Evolutionary conservation across 805 yeast species (phyloP).

Genomic region (Metschnikowia amazonensis): DNA sequence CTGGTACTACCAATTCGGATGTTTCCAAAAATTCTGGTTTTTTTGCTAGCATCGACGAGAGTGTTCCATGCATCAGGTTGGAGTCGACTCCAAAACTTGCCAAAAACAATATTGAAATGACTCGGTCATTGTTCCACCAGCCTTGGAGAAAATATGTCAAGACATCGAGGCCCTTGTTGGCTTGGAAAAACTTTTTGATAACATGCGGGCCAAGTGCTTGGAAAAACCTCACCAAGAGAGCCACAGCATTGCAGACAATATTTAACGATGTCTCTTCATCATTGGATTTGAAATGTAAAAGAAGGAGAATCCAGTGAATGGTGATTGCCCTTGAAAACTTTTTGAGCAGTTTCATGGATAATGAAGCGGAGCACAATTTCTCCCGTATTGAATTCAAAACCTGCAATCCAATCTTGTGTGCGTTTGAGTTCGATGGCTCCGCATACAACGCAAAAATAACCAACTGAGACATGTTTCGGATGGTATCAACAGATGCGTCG

Average conservation of each 20-base stretch:
- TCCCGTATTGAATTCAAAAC: slow-evolving; percentile 31
- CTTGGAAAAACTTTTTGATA: slow-evolving; percentile 46
- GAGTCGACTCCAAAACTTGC: slow-evolving; percentile 44
- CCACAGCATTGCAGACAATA: slow-evolving; percentile 37
- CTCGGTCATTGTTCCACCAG: slow-evolving; percentile 48
- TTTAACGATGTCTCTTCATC: slow-evolving; percentile 21
- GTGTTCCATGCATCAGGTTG: not conserved
- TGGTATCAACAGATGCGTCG: slow-evolving; percentile 52
- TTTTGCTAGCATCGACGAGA: not conserved
- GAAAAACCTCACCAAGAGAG: slow-evolving; percentile 50
- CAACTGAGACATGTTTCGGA: slow-evolving; percentile 48
- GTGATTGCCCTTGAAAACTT: slow-evolving; percentile 52
- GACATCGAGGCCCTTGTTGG: slow-evolving; percentile 48
- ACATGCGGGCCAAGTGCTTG: slow-evolving; percentile 43
- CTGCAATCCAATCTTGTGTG: slow-evolving; percentile 34
- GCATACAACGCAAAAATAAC: slow-evolving; percentile 48
- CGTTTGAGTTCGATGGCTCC: slow-evolving; percentile 25
- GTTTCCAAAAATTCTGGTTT: slow-evolving; percentile 4
- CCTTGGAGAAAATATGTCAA: slow-evolving; percentile 42
- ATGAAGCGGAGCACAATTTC: slow-evolving; percentile 39
- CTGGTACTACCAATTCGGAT: slow-evolving; percentile 35
- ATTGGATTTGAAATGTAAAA: slow-evolving; percentile 37
- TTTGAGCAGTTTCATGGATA: slow-evolving; percentile 37
- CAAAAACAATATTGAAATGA: slow-evolving; percentile 40
- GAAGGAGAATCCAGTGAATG: slow-evolving; percentile 59